phyloP scores from a whole-genome alignment of 139 green algal species.

The Asterochloris sp. region DNA sequence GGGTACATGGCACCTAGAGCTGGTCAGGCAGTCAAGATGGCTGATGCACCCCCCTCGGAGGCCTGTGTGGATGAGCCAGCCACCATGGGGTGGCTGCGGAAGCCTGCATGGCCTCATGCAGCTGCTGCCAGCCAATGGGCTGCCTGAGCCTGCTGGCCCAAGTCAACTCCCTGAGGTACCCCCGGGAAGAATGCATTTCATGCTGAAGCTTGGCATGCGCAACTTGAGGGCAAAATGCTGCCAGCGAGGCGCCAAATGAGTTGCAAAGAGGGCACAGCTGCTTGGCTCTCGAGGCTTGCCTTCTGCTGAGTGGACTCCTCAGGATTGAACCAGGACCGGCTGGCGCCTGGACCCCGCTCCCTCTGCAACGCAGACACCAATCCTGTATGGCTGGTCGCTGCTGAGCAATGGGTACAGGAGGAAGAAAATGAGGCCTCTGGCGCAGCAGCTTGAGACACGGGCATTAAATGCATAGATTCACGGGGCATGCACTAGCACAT shows the following conservation, averaged over 20 bases:
- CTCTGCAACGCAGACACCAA: too few species aligned
- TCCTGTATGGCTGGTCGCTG: too few species aligned
- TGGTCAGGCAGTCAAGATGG: not conserved
- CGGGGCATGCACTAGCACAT: too few species aligned
- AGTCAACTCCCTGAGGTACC: not conserved
- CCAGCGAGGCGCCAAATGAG: not conserved
- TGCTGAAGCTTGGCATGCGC: not conserved
- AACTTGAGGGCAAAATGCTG: not conserved
- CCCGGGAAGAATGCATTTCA: too few species aligned
- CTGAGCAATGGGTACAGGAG: too few species aligned
- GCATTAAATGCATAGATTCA: too few species aligned
- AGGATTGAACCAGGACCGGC: conserved; percentile 30
- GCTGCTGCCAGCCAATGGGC: too few species aligned
- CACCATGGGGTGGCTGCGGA: too few species aligned
- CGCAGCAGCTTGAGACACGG: too few species aligned
- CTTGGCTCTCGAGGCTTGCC: not conserved
- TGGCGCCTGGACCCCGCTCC: not conserved
- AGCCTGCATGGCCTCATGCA: too few species aligned
- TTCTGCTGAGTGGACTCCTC: conserved; percentile 29
- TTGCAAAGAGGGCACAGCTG: not conserved
- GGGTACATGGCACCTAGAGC: not conserved
- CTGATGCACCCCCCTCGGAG: not conserved
- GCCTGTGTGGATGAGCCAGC: not conserved
- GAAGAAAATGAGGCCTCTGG: too few species aligned
- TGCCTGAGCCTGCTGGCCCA: not conserved